Percentiles rank a stretch among this genome's conserved stretches.
These are phyloP conservation scores for Avena sativa DNA, from an alignment of 176 grass and related monocot genomes.

Conservation along the genomic window DNA sequence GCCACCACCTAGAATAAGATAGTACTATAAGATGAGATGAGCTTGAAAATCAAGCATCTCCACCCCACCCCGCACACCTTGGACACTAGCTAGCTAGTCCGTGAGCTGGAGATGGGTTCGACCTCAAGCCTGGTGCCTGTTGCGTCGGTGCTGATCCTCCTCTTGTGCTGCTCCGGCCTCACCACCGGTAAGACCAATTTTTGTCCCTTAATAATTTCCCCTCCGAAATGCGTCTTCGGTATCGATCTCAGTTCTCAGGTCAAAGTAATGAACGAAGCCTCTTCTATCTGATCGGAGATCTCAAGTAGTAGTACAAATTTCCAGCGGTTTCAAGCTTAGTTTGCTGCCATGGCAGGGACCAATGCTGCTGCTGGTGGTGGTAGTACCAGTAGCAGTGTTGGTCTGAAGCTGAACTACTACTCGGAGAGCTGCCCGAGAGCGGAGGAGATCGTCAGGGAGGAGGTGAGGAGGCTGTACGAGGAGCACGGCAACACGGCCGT, in stretches of 20 bases:
- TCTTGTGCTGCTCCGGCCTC: not conserved
- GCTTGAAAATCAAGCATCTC: not conserved
- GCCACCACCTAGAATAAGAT: not conserved
- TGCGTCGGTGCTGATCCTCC: not conserved
- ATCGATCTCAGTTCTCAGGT: not conserved
- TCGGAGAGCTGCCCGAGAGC: conserved; percentile 44
- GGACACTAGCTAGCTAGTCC: not conserved
- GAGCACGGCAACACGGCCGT: conserved; percentile 61
- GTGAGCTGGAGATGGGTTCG: not conserved
- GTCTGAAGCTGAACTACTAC: conserved; percentile 2
- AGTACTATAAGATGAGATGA: not conserved
- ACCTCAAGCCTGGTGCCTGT: not conserved
- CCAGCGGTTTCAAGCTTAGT: not conserved
- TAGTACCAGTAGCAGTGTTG: not conserved
- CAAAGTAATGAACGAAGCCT: no score
- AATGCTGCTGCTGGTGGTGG: not conserved
- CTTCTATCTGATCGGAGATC: no score
- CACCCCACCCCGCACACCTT: not conserved
- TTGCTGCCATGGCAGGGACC: not conserved
- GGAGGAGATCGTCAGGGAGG: conserved; percentile 39
- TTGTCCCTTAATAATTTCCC: no score
- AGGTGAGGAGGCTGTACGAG: conserved; percentile 47
- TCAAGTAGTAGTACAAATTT: not conserved
- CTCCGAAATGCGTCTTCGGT: not conserved
- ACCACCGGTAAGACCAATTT: not conserved